Evolutionary conservation across 2,329 filamentous ascomycete species (phyloP).

Genomic region (Podosphaera fusca): DNA sequence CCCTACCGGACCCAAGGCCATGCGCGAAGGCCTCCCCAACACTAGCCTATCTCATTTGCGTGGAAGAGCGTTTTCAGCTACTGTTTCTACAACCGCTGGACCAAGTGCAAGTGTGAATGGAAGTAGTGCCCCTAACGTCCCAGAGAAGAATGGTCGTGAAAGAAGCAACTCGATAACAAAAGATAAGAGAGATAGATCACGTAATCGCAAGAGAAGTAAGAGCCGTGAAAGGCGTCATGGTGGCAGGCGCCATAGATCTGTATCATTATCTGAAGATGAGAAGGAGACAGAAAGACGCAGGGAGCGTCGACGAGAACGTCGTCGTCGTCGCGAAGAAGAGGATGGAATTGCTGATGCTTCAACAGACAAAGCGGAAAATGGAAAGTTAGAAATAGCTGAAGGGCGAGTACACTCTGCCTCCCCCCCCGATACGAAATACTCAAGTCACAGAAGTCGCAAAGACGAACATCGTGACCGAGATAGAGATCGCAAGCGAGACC

Average conservation of each 20-base stretch:
- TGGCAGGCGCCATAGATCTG: slow-evolving; percentile 14
- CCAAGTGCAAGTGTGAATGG: slow-evolving; percentile 9
- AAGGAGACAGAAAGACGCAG: slow-evolving; percentile 14
- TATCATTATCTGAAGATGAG: slow-evolving; percentile 14
- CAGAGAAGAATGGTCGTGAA: slow-evolving; percentile 9
- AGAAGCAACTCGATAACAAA: slow-evolving; percentile 11
- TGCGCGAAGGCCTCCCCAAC: slow-evolving; percentile 73
- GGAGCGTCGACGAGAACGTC: slow-evolving; percentile 13
- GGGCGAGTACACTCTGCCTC: slow-evolving; percentile 43
- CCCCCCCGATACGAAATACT: slow-evolving; percentile 30
- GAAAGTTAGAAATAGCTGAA: slow-evolving; percentile 20
- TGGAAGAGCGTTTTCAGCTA: slow-evolving; percentile 17
- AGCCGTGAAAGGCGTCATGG: slow-evolving; percentile 12
- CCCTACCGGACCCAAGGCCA: slow-evolving; percentile 81
- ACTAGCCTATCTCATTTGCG: slow-evolving; percentile 48
- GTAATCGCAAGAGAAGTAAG: slow-evolving; percentile 9
- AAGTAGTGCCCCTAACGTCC: slow-evolving; percentile 9
- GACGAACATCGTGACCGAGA: slow-evolving; percentile 25
- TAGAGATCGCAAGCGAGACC: slow-evolving; percentile 25
- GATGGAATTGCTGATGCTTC: slow-evolving; percentile 7
- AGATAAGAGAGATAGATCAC: slow-evolving; percentile 15
- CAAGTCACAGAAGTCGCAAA: slow-evolving; percentile 36
- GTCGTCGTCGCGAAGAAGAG: slow-evolving; percentile 11
- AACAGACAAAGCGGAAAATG: slow-evolving; percentile 7
- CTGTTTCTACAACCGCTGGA: slow-evolving; percentile 14